phyloP scores from a whole-genome alignment of 257 asterid genomes.

The Solanum bulbocastanum region DNA sequence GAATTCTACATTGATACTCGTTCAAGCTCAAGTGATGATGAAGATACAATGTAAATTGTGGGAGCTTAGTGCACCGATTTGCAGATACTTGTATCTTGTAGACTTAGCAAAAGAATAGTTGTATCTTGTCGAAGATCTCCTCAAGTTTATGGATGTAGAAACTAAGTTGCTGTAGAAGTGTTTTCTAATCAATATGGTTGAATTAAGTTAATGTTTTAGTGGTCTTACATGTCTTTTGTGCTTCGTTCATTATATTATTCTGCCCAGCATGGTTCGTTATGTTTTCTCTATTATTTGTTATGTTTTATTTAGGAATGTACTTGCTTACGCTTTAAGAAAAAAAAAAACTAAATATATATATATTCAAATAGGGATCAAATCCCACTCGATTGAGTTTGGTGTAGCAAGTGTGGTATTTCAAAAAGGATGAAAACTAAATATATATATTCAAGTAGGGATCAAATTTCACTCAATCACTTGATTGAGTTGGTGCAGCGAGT shows the following conservation, averaged over 20 bases:
- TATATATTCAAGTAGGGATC: no score
- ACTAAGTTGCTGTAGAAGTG: not conserved
- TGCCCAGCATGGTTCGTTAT: not conserved
- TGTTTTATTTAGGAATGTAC: not conserved
- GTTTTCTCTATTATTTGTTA: not conserved
- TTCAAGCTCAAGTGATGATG: slow-evolving; percentile 36
- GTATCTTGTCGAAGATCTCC: not conserved
- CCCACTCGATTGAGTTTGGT: not conserved
- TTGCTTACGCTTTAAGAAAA: not conserved
- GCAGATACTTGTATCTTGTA: not conserved
- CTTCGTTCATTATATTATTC: no score
- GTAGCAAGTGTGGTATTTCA: not conserved
- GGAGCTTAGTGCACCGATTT: not conserved
- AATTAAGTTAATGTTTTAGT: not conserved
- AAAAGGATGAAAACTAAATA: no score
- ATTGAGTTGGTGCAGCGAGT: no score
- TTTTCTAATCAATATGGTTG: no score
- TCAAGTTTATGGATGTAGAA: not conserved
- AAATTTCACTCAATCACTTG: no score
- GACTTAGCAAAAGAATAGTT: not conserved
- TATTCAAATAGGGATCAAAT: not conserved
- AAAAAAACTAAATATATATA: no score
- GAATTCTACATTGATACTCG: slow-evolving; percentile 45
- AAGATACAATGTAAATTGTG: slow-evolving; percentile 4
- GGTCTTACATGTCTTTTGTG: not conserved